Evolutionary conservation across 495 filamentous ascomycete species (phyloP).

Genomic region (Echria macrotheca): DNA sequence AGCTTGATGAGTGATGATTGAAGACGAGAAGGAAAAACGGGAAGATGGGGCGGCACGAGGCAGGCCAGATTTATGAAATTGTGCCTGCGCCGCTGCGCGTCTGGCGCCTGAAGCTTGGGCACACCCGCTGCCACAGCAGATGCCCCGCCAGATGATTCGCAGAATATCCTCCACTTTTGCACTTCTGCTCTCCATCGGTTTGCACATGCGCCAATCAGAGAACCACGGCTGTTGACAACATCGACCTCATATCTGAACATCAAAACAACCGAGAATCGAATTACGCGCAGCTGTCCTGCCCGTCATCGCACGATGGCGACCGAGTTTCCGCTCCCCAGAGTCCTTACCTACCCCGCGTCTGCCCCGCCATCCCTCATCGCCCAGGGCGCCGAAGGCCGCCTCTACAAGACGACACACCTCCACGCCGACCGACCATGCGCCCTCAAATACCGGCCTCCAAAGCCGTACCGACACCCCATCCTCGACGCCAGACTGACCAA

Average conservation of each 20-base stretch:
- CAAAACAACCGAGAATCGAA: too few species aligned
- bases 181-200: background rate
- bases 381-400: slow-evolving; percentile 91
- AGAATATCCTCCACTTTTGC: too few species aligned
- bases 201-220: background rate
- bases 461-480: slow-evolving; percentile 85
- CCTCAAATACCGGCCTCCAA: slow-evolving; percentile 88
- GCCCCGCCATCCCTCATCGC: slow-evolving; percentile 58
- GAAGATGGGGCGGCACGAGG: too few species aligned
- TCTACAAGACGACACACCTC: slow-evolving; percentile 85
- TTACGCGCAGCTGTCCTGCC: background rate
- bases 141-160: too few species aligned
- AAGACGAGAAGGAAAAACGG: too few species aligned
- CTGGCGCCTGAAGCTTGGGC: too few species aligned
- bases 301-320: slow-evolving; percentile 7
- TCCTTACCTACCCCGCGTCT: slow-evolving; percentile 58
- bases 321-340: slow-evolving; percentile 52
- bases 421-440: slow-evolving; percentile 61
- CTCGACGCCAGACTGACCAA: slow-evolving; percentile 86
- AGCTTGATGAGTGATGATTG: too few species aligned
- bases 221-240: background rate
- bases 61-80: too few species aligned
- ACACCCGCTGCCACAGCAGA: too few species aligned
- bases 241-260: background rate
- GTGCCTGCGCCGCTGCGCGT: too few species aligned